Evolutionary conservation across 106 monocot genomes (phyloP).

Genomic region (Phalaenopsis equestris): DNA sequence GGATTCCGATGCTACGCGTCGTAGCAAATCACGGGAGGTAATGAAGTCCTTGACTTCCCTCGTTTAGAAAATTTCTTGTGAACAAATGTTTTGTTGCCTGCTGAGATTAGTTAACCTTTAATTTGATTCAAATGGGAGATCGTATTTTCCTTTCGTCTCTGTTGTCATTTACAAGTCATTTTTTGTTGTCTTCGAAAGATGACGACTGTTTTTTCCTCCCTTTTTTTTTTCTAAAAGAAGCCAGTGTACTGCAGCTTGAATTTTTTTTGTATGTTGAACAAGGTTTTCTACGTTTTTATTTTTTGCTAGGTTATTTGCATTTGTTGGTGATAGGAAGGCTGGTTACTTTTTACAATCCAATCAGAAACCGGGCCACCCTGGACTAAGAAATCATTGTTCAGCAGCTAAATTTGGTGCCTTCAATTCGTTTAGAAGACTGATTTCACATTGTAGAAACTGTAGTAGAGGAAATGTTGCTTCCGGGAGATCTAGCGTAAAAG

Average conservation of each 20-base stretch:
- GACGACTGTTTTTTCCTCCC: too few relatives aligned
- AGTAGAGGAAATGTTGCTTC: conserved; percentile 9
- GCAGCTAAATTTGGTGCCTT: conserved; percentile 11
- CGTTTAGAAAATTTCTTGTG: background rate
- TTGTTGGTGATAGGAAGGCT: conserved; percentile 23
- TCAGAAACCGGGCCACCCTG: conserved; percentile 13
- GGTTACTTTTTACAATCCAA: conserved; percentile 22
- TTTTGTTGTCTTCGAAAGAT: background rate
- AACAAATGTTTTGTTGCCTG: background rate
- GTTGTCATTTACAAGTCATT: background rate
- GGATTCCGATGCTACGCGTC: conserved; percentile 4
- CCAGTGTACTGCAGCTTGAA: too few relatives aligned
- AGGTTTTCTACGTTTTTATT: background rate
- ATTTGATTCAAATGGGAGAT: background rate
- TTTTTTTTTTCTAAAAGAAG: too few relatives aligned
- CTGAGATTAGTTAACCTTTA: background rate
- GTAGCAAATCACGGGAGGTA: conserved; percentile 3
- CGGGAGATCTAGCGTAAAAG: background rate
- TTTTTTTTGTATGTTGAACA: background rate
- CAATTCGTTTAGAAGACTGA: conserved; percentile 20
- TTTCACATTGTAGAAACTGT: conserved; percentile 23
- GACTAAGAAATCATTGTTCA: conserved; percentile 27
- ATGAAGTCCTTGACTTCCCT: background rate
- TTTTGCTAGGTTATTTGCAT: conserved; percentile 28
- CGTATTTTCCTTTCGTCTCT: background rate